phyloP scores from a whole-genome alignment of 2,329 filamentous ascomycete species.

The Ambrosiella xylebori region DNA sequence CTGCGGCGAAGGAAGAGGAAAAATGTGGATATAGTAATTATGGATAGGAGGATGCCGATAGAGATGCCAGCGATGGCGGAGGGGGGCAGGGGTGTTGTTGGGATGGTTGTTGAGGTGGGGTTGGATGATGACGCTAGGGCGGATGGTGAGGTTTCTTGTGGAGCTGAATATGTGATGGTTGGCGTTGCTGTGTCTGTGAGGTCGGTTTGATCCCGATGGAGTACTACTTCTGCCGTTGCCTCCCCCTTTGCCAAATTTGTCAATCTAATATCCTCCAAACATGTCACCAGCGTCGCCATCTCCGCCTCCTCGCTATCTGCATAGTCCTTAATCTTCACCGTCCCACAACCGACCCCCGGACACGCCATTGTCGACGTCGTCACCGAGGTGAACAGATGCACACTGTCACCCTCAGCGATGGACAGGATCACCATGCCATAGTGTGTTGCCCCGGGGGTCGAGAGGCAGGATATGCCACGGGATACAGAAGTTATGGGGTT shows the following conservation, averaged over 20 bases:
- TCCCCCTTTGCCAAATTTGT: not conserved
- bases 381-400: slow-evolving; percentile 8
- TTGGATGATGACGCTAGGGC: not conserved
- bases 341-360: slow-evolving; percentile 3
- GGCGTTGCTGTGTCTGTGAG: not conserved
- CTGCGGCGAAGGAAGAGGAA: not conserved
- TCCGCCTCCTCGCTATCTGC: not conserved
- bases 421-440: not conserved
- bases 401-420: slow-evolving; percentile 6
- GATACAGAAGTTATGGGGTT: slow-evolving; percentile 4
- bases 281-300: slow-evolving; percentile 3
- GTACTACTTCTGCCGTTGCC: not conserved
- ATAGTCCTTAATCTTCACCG: slow-evolving; percentile 4
- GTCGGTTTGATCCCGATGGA: not conserved
- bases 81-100: not conserved
- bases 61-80: slow-evolving; percentile 8
- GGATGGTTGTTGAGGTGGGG: not conserved
- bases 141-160: not conserved
- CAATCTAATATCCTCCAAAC: slow-evolving; percentile 8
- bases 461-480: slow-evolving; percentile 3
- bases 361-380: slow-evolving; percentile 4
- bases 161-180: not conserved
- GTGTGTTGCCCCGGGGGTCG: not conserved
- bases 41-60: not conserved
- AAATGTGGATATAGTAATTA: not conserved